These are phyloP conservation scores for Ceratobasidium sp. DNA, from an alignment of 1,284 basidiomycete genomes.

Conservation along the genomic window DNA sequence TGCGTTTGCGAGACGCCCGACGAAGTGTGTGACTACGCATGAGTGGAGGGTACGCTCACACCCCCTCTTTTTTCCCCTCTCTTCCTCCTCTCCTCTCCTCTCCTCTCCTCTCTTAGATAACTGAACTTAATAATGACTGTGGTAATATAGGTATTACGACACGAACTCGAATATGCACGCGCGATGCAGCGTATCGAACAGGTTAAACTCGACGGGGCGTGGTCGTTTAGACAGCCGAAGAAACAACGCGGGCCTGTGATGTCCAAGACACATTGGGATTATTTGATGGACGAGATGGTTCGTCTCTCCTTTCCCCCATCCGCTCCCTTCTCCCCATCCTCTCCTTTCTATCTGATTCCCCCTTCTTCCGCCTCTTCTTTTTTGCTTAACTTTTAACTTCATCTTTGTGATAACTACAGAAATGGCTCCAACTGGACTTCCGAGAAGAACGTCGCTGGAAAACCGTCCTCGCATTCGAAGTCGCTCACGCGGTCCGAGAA, in stretches of 20 bases:
- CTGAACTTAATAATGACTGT: not conserved
- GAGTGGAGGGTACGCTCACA: conserved; percentile 82
- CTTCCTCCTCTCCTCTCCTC: too few species aligned
- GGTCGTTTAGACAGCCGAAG: conserved; percentile 96
- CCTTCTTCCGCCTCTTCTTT: not conserved
- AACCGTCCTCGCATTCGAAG: conserved; percentile 80
- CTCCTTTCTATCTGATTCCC: not conserved
- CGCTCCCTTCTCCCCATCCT: too few species aligned
- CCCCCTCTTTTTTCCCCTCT: too few species aligned
- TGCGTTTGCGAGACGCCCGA: conserved; percentile 70
- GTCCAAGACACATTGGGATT: conserved; percentile 94
- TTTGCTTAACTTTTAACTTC: not conserved
- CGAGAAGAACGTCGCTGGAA: conserved; percentile 96
- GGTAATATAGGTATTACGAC: conserved; percentile 70
- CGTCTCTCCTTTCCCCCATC: conserved; percentile 51
- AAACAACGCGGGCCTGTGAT: conserved; percentile 87
- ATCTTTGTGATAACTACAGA: conserved; percentile 59
- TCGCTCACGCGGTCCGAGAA: conserved; percentile 86
- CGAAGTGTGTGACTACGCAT: conserved; percentile 77
- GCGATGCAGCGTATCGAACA: conserved; percentile 88
- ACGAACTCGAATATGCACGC: conserved; percentile 78
- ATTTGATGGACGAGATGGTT: conserved; percentile 96
- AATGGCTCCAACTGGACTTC: conserved; percentile 97
- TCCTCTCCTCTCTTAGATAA: too few species aligned
- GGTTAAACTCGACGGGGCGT: conserved; percentile 82